Percentiles rank a stretch among this genome's conserved stretches.
Conservation (phyloP, 805 yeast genomes). For the Monosporozyma solicola region DNA sequence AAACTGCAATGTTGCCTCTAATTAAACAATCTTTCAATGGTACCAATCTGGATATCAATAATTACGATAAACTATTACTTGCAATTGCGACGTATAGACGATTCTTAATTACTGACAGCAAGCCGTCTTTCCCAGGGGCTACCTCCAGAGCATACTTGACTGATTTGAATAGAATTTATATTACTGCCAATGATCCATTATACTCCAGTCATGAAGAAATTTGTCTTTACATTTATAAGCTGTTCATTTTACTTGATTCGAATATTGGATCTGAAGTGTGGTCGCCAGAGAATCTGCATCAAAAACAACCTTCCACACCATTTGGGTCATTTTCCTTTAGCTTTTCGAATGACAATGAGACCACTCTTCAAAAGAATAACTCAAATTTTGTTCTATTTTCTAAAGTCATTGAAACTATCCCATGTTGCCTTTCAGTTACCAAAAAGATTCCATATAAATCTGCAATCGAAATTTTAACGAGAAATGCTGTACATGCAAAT, state of each 20-base stretch:
- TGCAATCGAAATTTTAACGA: constrained; percentile 64
- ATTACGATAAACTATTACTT: constrained; percentile 63
- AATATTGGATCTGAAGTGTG: constrained; percentile 43
- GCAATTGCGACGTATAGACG: constrained; percentile 63
- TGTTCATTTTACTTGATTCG: constrained; percentile 53
- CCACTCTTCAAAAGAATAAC: constrained; percentile 20
- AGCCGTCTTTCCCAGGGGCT: constrained; percentile 67
- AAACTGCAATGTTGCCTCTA: constrained; percentile 65
- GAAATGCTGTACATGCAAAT: constrained; percentile 66
- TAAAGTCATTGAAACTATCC: constrained; percentile 58
- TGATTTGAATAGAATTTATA: constrained; percentile 28
- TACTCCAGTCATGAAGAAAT: constrained; percentile 60
- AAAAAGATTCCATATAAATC: constrained; percentile 48
- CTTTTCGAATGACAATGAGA: constrained; percentile 32
- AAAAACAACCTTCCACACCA: constrained; percentile 30
- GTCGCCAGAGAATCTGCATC: constrained; percentile 31
- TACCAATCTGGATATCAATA: constrained; percentile 45
- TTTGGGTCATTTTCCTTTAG: constrained; percentile 33
- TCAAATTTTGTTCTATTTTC: constrained; percentile 56
- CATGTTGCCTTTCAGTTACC: constrained; percentile 51
- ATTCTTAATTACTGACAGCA: constrained; percentile 56
- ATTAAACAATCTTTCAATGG: constrained; percentile 55
- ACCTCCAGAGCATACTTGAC: constrained; percentile 27
- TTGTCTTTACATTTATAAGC: constrained; percentile 43
- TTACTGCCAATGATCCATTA: constrained; percentile 23